These are phyloP conservation scores for Trichocladium uniseriatum DNA, from an alignment of 495 filamentous ascomycete genomes.

Conservation along the genomic window DNA sequence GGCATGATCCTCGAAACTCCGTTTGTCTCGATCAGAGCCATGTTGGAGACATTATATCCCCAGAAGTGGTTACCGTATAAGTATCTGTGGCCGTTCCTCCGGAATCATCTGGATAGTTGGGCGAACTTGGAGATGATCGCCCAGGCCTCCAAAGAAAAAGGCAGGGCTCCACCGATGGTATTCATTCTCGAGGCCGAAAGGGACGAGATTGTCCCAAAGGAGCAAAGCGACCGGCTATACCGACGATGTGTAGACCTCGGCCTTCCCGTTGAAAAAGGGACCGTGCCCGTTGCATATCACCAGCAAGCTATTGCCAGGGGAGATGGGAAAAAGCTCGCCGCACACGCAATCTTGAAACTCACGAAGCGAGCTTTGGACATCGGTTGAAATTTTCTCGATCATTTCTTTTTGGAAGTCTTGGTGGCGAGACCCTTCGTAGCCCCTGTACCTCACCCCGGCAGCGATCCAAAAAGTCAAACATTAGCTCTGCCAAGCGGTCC, in stretches of 20 bases:
- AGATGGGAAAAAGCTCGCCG: constrained; percentile 34
- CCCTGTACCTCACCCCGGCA: constrained; percentile 11
- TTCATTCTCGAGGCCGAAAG: constrained; percentile 53
- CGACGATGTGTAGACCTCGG: constrained; percentile 33
- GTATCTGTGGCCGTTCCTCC: constrained; percentile 41
- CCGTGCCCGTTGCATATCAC: constrained; percentile 34
- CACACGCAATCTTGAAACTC: constrained; percentile 24
- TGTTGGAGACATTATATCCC: constrained; percentile 67
- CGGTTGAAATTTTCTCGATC: constrained; percentile 1
- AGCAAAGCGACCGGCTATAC: constrained; percentile 44
- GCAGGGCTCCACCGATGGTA: constrained; percentile 28
- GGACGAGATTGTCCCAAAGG: constrained; percentile 59
- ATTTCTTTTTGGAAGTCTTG: not conserved
- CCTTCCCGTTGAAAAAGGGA: constrained; percentile 29
- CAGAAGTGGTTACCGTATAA: constrained; percentile 74
- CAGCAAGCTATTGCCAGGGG: constrained; percentile 37
- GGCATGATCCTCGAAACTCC: constrained; percentile 68
- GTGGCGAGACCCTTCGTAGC: not conserved
- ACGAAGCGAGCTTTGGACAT: constrained; percentile 10
- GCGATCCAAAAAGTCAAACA: constrained; percentile 7
- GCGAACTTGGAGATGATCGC: constrained; percentile 32
- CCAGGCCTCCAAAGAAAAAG: constrained; percentile 12
- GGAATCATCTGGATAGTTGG: constrained; percentile 40
- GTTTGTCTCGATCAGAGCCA: constrained; percentile 60
- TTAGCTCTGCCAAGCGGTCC: not conserved